phyloP scores from a whole-genome alignment of 1,284 basidiomycete genomes.

The Malassezia cuniculi region DNA sequence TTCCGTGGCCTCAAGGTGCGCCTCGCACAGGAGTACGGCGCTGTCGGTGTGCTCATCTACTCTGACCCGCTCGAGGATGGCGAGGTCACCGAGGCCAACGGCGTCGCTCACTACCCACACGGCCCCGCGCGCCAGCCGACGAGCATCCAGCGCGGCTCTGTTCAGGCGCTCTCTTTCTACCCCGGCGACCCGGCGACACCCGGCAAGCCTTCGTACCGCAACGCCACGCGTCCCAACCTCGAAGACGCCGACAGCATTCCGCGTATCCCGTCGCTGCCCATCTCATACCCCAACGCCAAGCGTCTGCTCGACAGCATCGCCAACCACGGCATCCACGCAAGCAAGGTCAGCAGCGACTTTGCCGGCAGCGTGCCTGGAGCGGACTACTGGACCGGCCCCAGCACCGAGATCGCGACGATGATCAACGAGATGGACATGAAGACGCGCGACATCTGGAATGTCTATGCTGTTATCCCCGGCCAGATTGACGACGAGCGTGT shows the following conservation, averaged over 20 bases:
- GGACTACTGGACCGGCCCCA: conserved; percentile 49
- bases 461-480: conserved; percentile 78
- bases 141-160: conserved; percentile 58
- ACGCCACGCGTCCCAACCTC: conserved; percentile 55
- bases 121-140: conserved; percentile 75
- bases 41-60: conserved; percentile 58
- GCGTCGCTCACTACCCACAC: conserved; percentile 54
- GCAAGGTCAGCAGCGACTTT: conserved; percentile 50
- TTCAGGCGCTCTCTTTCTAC: conserved; percentile 67
- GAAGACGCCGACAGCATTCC: conserved; percentile 59
- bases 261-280: conserved; percentile 62
- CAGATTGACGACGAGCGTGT: conserved; percentile 69
- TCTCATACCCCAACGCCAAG: conserved; percentile 50
- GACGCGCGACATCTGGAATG: conserved; percentile 53
- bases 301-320: conserved; percentile 47
- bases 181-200: conserved; percentile 76
- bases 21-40: conserved; percentile 66
- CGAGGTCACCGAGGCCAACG: conserved; percentile 60
- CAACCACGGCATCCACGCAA: conserved; percentile 47
- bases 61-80: conserved; percentile 81
- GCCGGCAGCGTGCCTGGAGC: conserved; percentile 49
- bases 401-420: conserved; percentile 22
- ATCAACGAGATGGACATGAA: conserved; percentile 25
- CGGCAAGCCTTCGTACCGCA: conserved; percentile 70
- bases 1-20: conserved; percentile 76